A percentile compares a stretch with the other conserved stretches of the same genome.
Conservation (phyloP, 345 rosid genomes). For the Noccaea bulbosa region DNA sequence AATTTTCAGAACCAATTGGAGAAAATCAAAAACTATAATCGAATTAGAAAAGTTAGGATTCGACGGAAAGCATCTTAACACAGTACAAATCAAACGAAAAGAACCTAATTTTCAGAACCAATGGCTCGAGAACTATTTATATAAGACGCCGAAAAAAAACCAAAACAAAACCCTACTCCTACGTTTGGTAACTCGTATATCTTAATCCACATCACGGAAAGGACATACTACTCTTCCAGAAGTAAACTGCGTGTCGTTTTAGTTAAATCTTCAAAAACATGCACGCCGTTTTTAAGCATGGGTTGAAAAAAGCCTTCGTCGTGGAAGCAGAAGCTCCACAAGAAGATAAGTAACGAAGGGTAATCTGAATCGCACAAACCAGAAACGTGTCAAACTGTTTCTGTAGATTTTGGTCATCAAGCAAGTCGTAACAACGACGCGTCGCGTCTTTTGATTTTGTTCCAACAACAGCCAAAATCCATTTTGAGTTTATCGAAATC, state of each 20-base stretch:
- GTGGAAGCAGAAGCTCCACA: slow-evolving; percentile 42
- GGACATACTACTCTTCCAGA: background rate
- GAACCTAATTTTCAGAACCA: rapidly evolving
- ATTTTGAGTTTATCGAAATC: slow-evolving; percentile 2
- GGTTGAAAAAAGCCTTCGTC: background rate
- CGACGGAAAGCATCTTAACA: no score
- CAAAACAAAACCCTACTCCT: slow-evolving; percentile 21
- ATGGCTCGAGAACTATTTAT: background rate
- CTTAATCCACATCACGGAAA: background rate
- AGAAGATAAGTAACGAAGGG: background rate
- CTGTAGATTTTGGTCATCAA: background rate
- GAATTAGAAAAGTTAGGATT: background rate
- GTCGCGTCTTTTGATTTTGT: background rate
- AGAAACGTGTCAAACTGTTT: slow-evolving; percentile 34
- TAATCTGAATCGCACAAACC: slow-evolving; percentile 25
- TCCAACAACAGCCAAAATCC: slow-evolving; percentile 22
- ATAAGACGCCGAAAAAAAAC: background rate
- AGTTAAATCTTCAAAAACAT: background rate
- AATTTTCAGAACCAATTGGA: rapidly evolving
- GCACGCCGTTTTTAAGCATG: slow-evolving; percentile 33
- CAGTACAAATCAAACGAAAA: background rate
- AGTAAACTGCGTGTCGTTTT: background rate
- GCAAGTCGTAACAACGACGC: background rate
- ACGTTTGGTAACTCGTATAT: slow-evolving; percentile 24
- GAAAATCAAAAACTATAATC: no score